These are phyloP conservation scores for Polygonum aviculare DNA, from an alignment of 148 eudicot genomes.

Conservation along the genomic window DNA sequence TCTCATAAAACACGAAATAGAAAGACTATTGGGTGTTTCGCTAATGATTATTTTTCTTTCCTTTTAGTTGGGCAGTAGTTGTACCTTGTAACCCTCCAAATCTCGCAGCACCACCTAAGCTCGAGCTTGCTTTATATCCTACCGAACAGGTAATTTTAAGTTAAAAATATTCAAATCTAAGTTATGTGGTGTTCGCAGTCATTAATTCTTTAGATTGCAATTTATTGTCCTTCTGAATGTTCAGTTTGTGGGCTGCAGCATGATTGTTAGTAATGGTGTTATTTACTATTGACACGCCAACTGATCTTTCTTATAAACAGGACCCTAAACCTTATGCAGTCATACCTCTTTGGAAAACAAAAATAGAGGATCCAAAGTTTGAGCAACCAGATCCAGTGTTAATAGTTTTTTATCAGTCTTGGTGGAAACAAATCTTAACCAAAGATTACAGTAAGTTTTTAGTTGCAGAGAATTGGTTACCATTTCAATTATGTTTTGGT, in stretches of 20 bases:
- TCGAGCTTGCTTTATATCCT: conserved; percentile 40
- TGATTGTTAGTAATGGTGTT: background rate
- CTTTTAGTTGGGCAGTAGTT: conserved; percentile 46
- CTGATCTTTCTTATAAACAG: conserved; percentile 25
- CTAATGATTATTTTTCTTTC: conserved; percentile 6
- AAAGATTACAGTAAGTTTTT: conserved; percentile 29
- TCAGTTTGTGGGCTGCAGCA: background rate
- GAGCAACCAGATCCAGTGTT: conserved; percentile 37
- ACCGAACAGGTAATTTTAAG: conserved; percentile 43
- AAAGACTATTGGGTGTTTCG: background rate
- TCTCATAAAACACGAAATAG: background rate
- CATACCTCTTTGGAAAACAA: conserved; percentile 42
- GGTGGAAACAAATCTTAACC: too few relatives aligned
- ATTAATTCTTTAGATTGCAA: conserved; percentile 2
- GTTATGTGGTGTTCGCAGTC: background rate
- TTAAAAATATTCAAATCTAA: too few relatives aligned
- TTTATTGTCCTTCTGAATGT: background rate
- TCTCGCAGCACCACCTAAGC: conserved; percentile 23
- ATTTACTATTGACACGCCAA: background rate
- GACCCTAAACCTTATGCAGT: conserved; percentile 44
- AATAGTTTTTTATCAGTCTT: conserved; percentile 31
- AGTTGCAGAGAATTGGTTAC: background rate
- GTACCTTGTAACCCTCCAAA: conserved; percentile 33
- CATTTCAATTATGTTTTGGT: background rate
- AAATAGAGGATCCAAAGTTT: conserved; percentile 43